phyloP scores from a whole-genome alignment of 1,284 basidiomycete genomes.

The Ceratobasidium sp. region DNA sequence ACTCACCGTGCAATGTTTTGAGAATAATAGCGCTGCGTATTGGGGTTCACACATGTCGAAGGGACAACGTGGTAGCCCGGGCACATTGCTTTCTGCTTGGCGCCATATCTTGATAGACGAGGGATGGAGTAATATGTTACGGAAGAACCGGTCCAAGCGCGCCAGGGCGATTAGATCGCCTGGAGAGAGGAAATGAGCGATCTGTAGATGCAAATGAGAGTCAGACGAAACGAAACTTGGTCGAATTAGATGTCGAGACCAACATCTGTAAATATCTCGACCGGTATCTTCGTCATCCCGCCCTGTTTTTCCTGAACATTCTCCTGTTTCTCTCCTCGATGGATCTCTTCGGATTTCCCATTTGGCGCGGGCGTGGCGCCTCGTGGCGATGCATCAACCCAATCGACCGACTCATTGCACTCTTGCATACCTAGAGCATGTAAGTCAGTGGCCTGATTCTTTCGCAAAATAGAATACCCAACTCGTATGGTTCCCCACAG shows the following conservation, averaged over 20 bases:
- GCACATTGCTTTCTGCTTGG: not conserved
- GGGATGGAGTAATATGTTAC: not conserved
- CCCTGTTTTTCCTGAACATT: not conserved
- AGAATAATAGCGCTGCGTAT: slow-evolving; percentile 22
- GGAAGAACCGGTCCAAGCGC: slow-evolving; percentile 17
- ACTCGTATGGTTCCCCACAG: no score
- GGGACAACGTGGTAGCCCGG: slow-evolving; percentile 5
- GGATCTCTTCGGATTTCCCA: no score
- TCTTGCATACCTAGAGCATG: no score
- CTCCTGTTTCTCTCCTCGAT: no score
- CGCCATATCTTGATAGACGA: slow-evolving; percentile 17
- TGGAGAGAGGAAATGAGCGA: not conserved
- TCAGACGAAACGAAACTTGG: not conserved
- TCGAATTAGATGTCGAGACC: not conserved
- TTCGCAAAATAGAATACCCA: no score
- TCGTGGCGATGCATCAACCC: no score
- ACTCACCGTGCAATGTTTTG: slow-evolving; percentile 16
- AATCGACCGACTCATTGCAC: no score
- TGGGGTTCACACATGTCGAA: not conserved
- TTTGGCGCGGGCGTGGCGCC: no score
- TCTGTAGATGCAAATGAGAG: not conserved
- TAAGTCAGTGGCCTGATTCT: no score
- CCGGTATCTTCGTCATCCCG: not conserved
- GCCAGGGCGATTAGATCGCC: slow-evolving; percentile 17
- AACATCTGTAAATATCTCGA: slow-evolving; percentile 2